phyloP scores from a whole-genome alignment of 768 basidiomycete species.

The Russula earlei region DNA sequence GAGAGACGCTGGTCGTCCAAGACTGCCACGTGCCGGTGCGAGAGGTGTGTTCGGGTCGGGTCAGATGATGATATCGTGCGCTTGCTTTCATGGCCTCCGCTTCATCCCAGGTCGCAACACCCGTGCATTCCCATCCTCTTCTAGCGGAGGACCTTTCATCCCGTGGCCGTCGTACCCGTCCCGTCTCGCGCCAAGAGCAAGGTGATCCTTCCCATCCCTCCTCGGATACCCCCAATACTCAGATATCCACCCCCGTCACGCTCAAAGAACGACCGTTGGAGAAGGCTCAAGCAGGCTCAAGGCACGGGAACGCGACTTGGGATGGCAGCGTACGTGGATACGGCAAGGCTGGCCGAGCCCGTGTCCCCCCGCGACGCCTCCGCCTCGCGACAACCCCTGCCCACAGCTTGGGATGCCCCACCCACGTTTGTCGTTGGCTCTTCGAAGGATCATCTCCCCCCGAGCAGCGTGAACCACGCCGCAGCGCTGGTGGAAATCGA shows the following conservation, averaged over 20 bases:
- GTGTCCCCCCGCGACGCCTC: slow-evolving; percentile 27
- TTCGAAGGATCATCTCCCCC: slow-evolving; percentile 9
- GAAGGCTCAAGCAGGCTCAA: slow-evolving; percentile 26
- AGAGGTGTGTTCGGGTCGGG: neutral
- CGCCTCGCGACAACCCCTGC: slow-evolving; percentile 28
- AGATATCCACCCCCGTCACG: slow-evolving; percentile 48
- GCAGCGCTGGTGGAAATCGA: slow-evolving; percentile 8
- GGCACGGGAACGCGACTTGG: slow-evolving; percentile 30
- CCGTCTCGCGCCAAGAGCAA: slow-evolving; percentile 31
- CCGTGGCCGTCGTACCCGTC: slow-evolving; percentile 39
- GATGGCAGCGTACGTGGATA: slow-evolving; percentile 51
- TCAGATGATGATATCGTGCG: slow-evolving; percentile 4
- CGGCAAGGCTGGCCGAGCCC: slow-evolving; percentile 32
- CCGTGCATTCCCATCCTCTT: slow-evolving; percentile 66
- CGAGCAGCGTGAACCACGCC: neutral
- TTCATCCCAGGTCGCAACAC: slow-evolving; percentile 30
- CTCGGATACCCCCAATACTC: slow-evolving; percentile 18
- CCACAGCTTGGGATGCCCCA: slow-evolving; percentile 32
- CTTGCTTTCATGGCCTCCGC: slow-evolving; percentile 18
- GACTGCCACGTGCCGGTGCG: neutral
- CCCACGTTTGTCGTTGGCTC: slow-evolving; percentile 19
- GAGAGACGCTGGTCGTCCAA: neutral
- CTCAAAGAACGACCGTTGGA: slow-evolving; percentile 53
- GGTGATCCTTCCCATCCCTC: slow-evolving; percentile 20
- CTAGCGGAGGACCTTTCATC: slow-evolving; percentile 42